These are phyloP conservation scores for Fusarium austroafricanum DNA, from an alignment of 2,329 filamentous ascomycete species.

Conservation along the genomic window DNA sequence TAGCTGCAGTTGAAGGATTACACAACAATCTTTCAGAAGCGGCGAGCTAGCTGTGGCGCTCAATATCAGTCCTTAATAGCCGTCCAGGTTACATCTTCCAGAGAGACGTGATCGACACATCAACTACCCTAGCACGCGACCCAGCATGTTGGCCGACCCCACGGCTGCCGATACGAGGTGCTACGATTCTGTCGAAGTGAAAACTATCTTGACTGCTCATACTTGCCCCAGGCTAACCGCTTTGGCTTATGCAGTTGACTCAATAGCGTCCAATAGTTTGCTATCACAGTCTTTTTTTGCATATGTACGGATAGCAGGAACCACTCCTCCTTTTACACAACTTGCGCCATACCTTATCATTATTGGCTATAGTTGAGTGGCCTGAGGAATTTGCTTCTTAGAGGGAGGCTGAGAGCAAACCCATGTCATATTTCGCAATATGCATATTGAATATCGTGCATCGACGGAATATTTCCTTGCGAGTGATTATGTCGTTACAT, in stretches of 20 bases:
- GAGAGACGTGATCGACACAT: conserved; percentile 30
- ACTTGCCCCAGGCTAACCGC: conserved; percentile 24
- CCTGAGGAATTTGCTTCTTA: conserved; percentile 4
- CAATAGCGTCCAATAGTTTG: conserved; percentile 23
- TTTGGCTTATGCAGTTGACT: conserved; percentile 7
- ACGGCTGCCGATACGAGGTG: conserved; percentile 35
- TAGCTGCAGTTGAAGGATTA: conserved; percentile 22
- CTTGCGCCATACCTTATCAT: conserved; percentile 3
- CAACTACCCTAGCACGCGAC: conserved; percentile 19
- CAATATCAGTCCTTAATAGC: conserved; percentile 20
- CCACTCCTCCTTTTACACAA: conserved; percentile 10
- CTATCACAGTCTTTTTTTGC: conserved; percentile 19
- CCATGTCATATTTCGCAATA: conserved; percentile 19
- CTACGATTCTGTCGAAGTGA: conserved; percentile 9
- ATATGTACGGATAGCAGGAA: background rate
- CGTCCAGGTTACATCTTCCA: conserved; percentile 33
- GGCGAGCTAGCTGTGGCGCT: conserved; percentile 30
- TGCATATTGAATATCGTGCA: conserved; percentile 22
- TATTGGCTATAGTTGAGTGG: conserved; percentile 16
- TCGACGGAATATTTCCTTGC: background rate
- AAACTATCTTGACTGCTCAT: conserved; percentile 12
- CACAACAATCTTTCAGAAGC: conserved; percentile 16
- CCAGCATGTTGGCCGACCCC: conserved; percentile 26
- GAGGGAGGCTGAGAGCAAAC: conserved; percentile 18
- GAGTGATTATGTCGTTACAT: conserved; percentile 7